Base-by-base conservation (phyloP, 495 filamentous ascomycete genomes). In the Penicillium mononematosum region DNA sequence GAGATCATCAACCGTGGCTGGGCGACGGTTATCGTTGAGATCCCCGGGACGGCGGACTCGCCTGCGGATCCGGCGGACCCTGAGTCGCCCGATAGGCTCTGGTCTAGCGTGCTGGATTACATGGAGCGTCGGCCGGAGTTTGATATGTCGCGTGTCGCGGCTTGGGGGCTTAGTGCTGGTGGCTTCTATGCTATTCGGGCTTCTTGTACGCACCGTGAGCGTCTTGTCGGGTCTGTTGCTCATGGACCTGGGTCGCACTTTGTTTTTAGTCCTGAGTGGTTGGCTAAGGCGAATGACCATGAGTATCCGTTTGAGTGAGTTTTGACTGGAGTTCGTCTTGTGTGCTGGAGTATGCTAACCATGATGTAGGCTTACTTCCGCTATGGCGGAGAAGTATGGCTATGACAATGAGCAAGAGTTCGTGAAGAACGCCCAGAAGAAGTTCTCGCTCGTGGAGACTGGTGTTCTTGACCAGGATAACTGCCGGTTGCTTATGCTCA, bases 1-100 rank as follows among this genome's bases (percentile, higher is more conserved):
- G 85, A 88, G 69, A 89, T 85, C 59, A 64, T 83, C 11, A 69
- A 74, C 50, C 83, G 80, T 57, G 84, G 80, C 20, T 88, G 80
- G 84, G 85, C 69, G 24, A 74, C 68, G 1, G 75, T 91, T 4
- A 75, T 89, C 27, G 78, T 83, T 24, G 89, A 93, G 71, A 89
- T 93, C 55, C 89, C 89, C 0, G 89, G 89, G 0, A 93, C 89
- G 1, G 89, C 87, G 3, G 89, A 93, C 66, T 89, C 81, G 56
- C 89, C 88, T 0, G 87, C 88, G 0, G 83, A 85, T 54, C 74
- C 78, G 3, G 70, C 70, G 1, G 83, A 86, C 50, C 74, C 77
- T 0, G 73, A 70, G 19, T 77, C 77, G 1, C 72, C 80, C 0
- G 83, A 85, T 56, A 74, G 82, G 1, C 64, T 82, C 24, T 75